Percentiles rank a stretch among this genome's conserved stretches.
These are phyloP conservation scores for Naegleria lovaniensis DNA, from an alignment of 208 protist genomes.

Conservation along the genomic window DNA sequence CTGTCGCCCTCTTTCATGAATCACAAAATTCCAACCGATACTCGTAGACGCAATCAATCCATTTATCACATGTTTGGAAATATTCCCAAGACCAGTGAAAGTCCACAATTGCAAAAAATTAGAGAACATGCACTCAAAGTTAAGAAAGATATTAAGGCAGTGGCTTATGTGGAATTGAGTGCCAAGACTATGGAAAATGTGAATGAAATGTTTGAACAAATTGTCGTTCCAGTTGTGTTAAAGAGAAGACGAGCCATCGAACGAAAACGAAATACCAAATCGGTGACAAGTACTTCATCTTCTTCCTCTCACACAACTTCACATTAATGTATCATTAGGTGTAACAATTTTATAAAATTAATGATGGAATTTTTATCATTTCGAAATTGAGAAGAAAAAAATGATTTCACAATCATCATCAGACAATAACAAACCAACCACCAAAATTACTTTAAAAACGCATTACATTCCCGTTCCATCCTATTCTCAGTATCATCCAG, in stretches of 20 bases:
- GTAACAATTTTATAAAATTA: no score
- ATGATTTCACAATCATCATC: no score
- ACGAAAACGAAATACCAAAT: background rate
- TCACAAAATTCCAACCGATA: background rate
- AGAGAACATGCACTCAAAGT: background rate
- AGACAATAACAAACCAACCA: no score
- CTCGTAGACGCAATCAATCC: background rate
- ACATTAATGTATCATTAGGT: no score
- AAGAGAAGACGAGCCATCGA: background rate
- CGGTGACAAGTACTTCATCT: background rate
- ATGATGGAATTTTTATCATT: no score
- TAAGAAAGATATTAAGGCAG: background rate
- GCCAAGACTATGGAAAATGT: background rate
- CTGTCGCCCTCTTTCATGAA: no score
- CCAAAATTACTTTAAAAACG: no score
- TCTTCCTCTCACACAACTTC: background rate
- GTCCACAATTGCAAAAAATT: background rate
- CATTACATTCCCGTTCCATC: no score
- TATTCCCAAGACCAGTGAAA: background rate
- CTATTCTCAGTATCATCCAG: no score
- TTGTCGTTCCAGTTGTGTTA: background rate
- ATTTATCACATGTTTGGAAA: background rate
- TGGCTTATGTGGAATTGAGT: background rate
- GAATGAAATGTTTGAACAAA: background rate
- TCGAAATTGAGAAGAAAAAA: no score